A percentile compares a stretch with the other conserved stretches of the same genome.
phyloP scores from a whole-genome alignment of 306 rosid genomes.

The Adenanthera pavonina region DNA sequence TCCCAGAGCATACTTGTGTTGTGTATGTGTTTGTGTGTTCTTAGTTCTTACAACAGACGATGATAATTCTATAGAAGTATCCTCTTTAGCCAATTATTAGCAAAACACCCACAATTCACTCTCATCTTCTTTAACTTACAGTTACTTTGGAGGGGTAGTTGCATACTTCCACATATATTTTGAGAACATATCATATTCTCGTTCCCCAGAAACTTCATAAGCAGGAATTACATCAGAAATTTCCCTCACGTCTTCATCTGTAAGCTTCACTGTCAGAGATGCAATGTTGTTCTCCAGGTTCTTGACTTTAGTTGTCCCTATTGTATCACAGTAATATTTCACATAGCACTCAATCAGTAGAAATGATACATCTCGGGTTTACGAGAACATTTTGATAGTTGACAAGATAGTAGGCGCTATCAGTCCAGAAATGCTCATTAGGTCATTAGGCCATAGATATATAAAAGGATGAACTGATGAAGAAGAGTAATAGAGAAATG shows the following conservation, averaged over 20 bases:
- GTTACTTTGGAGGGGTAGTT: conserved; percentile 57
- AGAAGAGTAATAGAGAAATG: neutral
- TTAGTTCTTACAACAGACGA: neutral
- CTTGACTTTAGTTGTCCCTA: conserved; percentile 68
- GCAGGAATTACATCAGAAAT: conserved; percentile 66
- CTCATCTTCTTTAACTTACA: neutral
- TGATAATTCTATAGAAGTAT: neutral
- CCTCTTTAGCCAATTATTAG: neutral
- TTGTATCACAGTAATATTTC: conserved; percentile 26
- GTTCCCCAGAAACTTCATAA: conserved; percentile 56
- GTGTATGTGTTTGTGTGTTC: no score
- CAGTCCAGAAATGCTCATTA: conserved; percentile 2
- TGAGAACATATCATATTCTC: conserved; percentile 43
- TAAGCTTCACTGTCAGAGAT: conserved; percentile 62
- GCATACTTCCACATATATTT: conserved; percentile 56
- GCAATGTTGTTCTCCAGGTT: conserved; percentile 70
- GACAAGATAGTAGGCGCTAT: conserved; percentile 20
- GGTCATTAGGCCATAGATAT: neutral
- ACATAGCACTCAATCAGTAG: conserved; percentile 27
- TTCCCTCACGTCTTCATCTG: conserved; percentile 60
- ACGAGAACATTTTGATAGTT: neutral
- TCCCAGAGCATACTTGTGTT: no score
- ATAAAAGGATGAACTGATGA: neutral
- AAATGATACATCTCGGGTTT: conserved; percentile 19
- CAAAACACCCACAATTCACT: neutral